Evolutionary conservation across 441 rosid genomes (phyloP).

Genomic region (Gossypium trilobum): DNA sequence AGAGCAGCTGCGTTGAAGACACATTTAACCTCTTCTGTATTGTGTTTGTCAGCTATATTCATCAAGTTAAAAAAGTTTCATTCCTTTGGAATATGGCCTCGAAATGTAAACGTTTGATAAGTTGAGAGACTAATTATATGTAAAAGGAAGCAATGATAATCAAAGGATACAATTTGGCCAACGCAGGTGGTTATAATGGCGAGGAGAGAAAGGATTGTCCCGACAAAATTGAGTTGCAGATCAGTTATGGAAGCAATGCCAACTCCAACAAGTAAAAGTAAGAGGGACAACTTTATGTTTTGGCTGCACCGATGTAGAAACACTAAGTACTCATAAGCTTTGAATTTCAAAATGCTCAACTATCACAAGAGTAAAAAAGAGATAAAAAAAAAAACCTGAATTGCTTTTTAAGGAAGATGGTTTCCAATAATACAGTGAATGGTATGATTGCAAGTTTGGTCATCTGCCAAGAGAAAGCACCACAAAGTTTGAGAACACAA

Average conservation of each 20-base stretch:
- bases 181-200: slow-evolving; percentile 88
- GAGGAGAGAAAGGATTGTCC: slow-evolving; percentile 67
- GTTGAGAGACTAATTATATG: not conserved
- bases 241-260: slow-evolving; percentile 90
- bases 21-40: slow-evolving; percentile 88
- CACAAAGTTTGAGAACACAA: not conserved
- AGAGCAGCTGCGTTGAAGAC: slow-evolving; percentile 85
- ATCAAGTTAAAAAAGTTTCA: slow-evolving; percentile 21
- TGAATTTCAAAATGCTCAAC: not conserved
- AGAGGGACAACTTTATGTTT: slow-evolving; percentile 64
- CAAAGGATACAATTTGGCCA: slow-evolving; percentile 82
- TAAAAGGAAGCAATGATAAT: not conserved
- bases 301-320: slow-evolving; percentile 41
- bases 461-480: slow-evolving; percentile 44
- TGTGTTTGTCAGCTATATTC: slow-evolving; percentile 75
- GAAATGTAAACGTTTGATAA: not conserved
- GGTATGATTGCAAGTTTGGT: slow-evolving; percentile 97
- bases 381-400: slow-evolving; percentile 50
- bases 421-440: slow-evolving; percentile 82
- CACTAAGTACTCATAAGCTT: not conserved
- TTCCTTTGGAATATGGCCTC: not conserved
- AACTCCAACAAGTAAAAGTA: slow-evolving; percentile 70
- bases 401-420: slow-evolving; percentile 77
- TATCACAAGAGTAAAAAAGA: not conserved
- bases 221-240: slow-evolving; percentile 81